Conservation (phyloP, 345 rosid genomes). For the Odontarrhena argentea region DNA sequence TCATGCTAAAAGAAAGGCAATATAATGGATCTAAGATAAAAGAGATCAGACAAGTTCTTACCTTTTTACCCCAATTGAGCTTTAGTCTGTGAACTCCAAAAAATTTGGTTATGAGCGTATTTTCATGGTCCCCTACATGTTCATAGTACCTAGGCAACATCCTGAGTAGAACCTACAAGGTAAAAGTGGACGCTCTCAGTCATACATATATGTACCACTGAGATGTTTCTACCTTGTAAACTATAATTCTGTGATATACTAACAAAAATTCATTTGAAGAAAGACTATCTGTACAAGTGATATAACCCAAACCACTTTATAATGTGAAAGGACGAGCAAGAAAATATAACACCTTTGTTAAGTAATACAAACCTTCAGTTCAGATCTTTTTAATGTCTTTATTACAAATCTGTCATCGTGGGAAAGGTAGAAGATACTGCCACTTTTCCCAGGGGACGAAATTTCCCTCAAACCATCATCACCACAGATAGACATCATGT, state of each 20-base stretch:
- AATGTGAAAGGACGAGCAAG: background rate
- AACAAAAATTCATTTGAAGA: constrained; percentile 10
- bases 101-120: constrained; percentile 91
- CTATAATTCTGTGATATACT: background rate
- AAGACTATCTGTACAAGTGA: constrained; percentile 17
- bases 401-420: constrained; percentile 92
- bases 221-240: constrained; percentile 8
- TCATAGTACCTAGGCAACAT: constrained; percentile 80
- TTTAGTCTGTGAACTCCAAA: constrained; percentile 89
- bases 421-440: constrained; percentile 92
- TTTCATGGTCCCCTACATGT: constrained; percentile 76
- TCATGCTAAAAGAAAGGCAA: constrained; percentile 21
- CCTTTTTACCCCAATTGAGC: constrained; percentile 79
- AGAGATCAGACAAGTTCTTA: constrained; percentile 38
- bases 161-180: constrained; percentile 70
- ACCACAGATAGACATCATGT: constrained; percentile 99
- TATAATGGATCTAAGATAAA: constrained; percentile 6
- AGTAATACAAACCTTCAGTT: constrained; percentile 69
- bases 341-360: constrained; percentile 14
- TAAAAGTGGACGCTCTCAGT: constrained; percentile 23
- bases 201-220: background rate
- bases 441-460: constrained; percentile 95
- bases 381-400: constrained; percentile 80
- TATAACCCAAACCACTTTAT: background rate
- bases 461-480: constrained; percentile 85